phyloP scores from a whole-genome alignment of 345 rosid genomes.

The Arabidopsis thaliana region TAIR10.1 NC_003076.8:5925001-5925500 shows the following conservation, averaged over 20 bases:
- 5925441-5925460: slow-evolving; percentile 69
- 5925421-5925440: slow-evolving; percentile 65
- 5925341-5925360: slow-evolving; percentile 54
- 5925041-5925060: not conserved
- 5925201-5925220: slow-evolving; percentile 73
- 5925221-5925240: slow-evolving; percentile 83
- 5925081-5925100: slow-evolving; percentile 5
- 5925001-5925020: not conserved
- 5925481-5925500: slow-evolving; percentile 54
- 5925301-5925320: slow-evolving; percentile 59
- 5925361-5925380: slow-evolving; percentile 72
- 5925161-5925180: slow-evolving; percentile 63
- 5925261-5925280: slow-evolving; percentile 70
- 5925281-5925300: slow-evolving; percentile 59
- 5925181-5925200: slow-evolving; percentile 68
- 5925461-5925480: slow-evolving; percentile 60
- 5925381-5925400: slow-evolving; percentile 64
- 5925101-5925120: not conserved
- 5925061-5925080: slow-evolving; percentile 13
- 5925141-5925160: slow-evolving; percentile 82
- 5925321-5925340: slow-evolving; percentile 54
- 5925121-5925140: not conserved
- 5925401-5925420: slow-evolving; percentile 73
- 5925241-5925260: slow-evolving; percentile 79
- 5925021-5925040: not conserved